Evolutionary conservation across 2,329 filamentous ascomycete genomes (phyloP).

Genomic region (Xylariaceae sp.): DNA sequence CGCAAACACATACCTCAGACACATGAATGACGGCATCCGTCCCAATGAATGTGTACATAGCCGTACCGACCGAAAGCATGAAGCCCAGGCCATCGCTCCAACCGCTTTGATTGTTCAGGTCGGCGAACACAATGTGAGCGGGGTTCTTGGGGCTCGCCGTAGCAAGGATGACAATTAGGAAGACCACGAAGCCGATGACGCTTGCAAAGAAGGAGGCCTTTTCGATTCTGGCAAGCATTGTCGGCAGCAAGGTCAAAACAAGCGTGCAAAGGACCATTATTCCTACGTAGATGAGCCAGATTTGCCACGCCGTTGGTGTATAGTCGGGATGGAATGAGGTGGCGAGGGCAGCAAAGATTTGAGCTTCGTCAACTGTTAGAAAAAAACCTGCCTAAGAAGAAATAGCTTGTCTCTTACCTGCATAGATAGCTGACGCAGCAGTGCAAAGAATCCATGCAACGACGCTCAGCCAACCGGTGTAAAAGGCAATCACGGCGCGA

Average conservation of each 20-base stretch:
- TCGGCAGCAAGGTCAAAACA: background rate
- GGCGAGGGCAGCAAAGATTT: background rate
- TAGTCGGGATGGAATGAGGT: constrained; percentile 2
- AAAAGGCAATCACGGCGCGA: background rate
- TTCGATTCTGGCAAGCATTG: background rate
- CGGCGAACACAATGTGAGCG: too few relatives aligned
- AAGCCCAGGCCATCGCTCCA: background rate
- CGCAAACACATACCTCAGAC: background rate
- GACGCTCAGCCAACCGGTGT: constrained; percentile 1
- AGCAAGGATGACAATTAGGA: background rate
- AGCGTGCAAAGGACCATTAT: background rate
- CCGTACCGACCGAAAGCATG: background rate
- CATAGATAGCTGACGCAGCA: constrained; percentile 4
- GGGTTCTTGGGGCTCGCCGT: too few relatives aligned
- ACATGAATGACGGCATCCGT: constrained; percentile 1
- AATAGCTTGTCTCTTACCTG: too few relatives aligned
- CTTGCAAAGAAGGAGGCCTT: background rate
- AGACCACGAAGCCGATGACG: background rate
- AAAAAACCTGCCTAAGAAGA: background rate
- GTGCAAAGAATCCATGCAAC: constrained; percentile 3
- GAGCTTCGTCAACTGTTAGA: background rate
- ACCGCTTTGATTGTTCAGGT: constrained; percentile 1
- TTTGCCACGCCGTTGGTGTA: background rate
- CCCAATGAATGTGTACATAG: background rate
- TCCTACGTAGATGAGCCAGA: background rate